Base-by-base conservation (phyloP, 257 asterid species). In the Solanum peruvianum region DNA sequence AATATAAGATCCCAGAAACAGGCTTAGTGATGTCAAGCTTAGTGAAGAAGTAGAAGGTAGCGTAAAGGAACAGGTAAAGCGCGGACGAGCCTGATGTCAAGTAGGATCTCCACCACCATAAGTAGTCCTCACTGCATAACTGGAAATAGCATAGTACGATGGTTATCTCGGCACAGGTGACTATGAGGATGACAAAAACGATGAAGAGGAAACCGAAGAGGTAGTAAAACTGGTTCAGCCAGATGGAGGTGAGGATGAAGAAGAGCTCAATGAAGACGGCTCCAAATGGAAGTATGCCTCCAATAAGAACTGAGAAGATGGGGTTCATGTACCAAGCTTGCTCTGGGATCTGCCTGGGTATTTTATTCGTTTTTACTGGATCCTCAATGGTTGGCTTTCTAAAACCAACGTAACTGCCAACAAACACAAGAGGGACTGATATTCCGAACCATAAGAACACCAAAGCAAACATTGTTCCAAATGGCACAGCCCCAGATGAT, bases 21-120 rank as follows among this genome's bases (percentile, higher is more conserved):
- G 94, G 94, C 92, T 95, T 94, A 2, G 94, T 94, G 88, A 95
- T 95, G 13, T 95, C 95, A 8, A 94, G 97, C 91, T 94, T 95
- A 3, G 97, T 95, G 93, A 95, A 95, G 95, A 95, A 94, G 69
- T 95, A 95, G 89, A 94, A 94, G 9, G 96, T 89, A 20, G 98
- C 98, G 7, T 95, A 95, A 86, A 95, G 95, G 89, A 95, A 95
- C 27, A 95, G 93, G 90, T 94, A 94, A 14, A 94, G 88, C 7
- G 98, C 98, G 0, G 98, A 93, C 20, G 96, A 94, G 27, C 98
- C 96, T 3, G 98, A 92, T 29, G 98, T 94, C 62, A 93, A 67
- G 80, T 92, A 94, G 7, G 98, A 94, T 81, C 98, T 92, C 98
- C 98, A 95, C 98, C 98, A 95, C 98, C 98, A 95, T 5, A 88